Evolutionary conservation across 805 yeast species (phyloP), one percentile per base, ranked within the genome.

Genomic region (Komagataella kurtzmanii): DNA sequence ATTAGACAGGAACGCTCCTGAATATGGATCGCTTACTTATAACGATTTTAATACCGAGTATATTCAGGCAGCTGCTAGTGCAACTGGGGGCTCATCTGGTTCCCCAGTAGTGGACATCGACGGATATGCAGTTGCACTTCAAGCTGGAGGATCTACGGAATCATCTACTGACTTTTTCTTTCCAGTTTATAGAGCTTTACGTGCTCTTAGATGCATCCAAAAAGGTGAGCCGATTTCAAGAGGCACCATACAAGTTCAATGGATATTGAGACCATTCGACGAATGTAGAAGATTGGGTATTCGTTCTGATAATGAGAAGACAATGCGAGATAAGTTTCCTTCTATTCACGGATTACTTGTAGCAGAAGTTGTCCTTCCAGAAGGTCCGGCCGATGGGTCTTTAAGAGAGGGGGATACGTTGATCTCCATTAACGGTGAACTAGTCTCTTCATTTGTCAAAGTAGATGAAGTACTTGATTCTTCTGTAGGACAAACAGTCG

Each of bases 21-120:
- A 87, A 56, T 90, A 90, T 61, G 97, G 97, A 49, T 81, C 80
- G 24, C 71, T 85, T 61, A 83, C 95, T 14, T 90, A 89, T 66
- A 88, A 87, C 62, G 97, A 89, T 71, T 89, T 88, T 74, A 88
- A 89, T 64, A 88, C 96, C 1, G 96, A 87, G 65, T 89, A 89
- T 66, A 87, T 89, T 52, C 96, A 89, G 67, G 97, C 97, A 1
- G 97, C 97, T 6, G 97, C 97, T 1, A 79, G 89, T 54, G 96
- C 97, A 0, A 84, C 95, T 17, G 97, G 97, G 30, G 97, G 97
- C 2, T 88, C 96, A 3, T 83, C 93, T 49, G 97, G 97, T 7
- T 88, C 96, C 3, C 97, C 97, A 0, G 97, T 90, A n/a, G 95
- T 90, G 2, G 84, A 88, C 64, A 80, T 84, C 47, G 83, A 85